Percentiles rank a stretch among this genome's conserved stretches.
Evolutionary conservation across 345 rosid genomes (phyloP).

Genomic region (Lumnitzera racemosa): DNA sequence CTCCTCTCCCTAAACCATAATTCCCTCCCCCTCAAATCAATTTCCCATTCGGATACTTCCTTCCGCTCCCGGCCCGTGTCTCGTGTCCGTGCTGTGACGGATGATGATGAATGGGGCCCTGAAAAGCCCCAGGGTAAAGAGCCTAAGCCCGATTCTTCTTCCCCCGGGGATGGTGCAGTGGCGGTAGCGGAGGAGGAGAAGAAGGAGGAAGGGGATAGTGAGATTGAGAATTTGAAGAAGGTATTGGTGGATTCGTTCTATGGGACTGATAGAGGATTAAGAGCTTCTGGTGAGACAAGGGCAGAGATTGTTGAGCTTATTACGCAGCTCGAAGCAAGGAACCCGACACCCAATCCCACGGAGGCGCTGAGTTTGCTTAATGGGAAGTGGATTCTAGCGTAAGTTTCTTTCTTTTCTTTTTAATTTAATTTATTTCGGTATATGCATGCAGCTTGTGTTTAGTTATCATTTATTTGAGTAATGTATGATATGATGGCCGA

Average conservation of each 20-base stretch:
- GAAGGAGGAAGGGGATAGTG: slow-evolving; percentile 25
- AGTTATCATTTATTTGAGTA: neutral
- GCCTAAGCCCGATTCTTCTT: slow-evolving; percentile 12
- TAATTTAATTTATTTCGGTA: neutral
- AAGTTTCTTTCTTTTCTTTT: slow-evolving; percentile 14
- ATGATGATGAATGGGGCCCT: slow-evolving; percentile 12
- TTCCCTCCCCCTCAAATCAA: neutral
- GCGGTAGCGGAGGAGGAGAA: slow-evolving; percentile 11
- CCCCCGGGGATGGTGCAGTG: neutral
- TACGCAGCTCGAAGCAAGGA: slow-evolving; percentile 73
- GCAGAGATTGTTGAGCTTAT: slow-evolving; percentile 89
- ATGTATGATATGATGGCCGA: neutral
- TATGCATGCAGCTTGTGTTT: neutral
- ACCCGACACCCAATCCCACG: slow-evolving; percentile 82
- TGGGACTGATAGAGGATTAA: slow-evolving; percentile 73
- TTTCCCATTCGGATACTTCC: neutral
- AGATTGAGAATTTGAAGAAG: slow-evolving; percentile 55
- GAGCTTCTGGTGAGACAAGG: slow-evolving; percentile 71
- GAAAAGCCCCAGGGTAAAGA: slow-evolving; percentile 5
- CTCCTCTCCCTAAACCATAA: neutral
- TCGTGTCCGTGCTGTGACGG: slow-evolving; percentile 10
- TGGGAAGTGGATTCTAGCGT: slow-evolving; percentile 95
- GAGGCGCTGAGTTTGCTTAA: slow-evolving; percentile 72
- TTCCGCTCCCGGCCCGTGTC: slow-evolving; percentile 1
- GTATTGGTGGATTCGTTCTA: slow-evolving; percentile 58